A percentile compares a stretch with the other conserved stretches of the same genome.
These are phyloP conservation scores for Laetiporus sulphureus DNA, from an alignment of 1,284 basidiomycete genomes.

Conservation along the genomic window DNA sequence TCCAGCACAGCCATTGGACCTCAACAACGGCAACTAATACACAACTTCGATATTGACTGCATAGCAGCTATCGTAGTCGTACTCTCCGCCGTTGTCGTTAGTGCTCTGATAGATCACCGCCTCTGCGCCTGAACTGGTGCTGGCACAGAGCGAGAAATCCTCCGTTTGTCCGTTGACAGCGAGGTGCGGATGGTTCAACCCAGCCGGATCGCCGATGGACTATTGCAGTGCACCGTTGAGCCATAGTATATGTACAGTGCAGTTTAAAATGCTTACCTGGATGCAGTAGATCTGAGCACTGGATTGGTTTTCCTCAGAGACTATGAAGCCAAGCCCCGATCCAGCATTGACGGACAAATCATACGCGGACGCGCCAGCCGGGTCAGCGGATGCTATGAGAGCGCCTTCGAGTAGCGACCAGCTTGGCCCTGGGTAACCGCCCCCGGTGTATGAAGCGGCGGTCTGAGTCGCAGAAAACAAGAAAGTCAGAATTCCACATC, in stretches of 20 bases:
- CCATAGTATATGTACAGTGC: background rate
- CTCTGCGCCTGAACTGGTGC: background rate
- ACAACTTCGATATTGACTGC: constrained; percentile 5
- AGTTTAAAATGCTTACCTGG: background rate
- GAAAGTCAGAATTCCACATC: no score
- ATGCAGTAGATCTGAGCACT: background rate
- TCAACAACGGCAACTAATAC: no score
- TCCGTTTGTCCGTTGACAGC: constrained; percentile 8
- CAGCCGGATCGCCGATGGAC: background rate
- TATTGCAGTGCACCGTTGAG: background rate
- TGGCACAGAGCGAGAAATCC: constrained; percentile 11
- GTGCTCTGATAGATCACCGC: constrained; percentile 8
- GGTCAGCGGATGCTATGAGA: background rate
- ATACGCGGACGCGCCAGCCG: background rate
- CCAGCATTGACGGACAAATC: background rate
- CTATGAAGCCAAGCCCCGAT: background rate
- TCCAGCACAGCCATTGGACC: no score
- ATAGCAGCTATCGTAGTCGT: constrained; percentile 10
- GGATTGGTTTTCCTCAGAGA: background rate
- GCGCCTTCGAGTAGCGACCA: background rate
- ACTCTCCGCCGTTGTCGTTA: constrained; percentile 1
- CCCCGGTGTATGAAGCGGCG: background rate
- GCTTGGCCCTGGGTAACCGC: background rate
- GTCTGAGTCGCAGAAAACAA: background rate
- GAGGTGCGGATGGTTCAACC: background rate